These are phyloP conservation scores for Dendrobium huoshanense DNA, from an alignment of 106 monocot genomes.

Conservation along the genomic window DNA sequence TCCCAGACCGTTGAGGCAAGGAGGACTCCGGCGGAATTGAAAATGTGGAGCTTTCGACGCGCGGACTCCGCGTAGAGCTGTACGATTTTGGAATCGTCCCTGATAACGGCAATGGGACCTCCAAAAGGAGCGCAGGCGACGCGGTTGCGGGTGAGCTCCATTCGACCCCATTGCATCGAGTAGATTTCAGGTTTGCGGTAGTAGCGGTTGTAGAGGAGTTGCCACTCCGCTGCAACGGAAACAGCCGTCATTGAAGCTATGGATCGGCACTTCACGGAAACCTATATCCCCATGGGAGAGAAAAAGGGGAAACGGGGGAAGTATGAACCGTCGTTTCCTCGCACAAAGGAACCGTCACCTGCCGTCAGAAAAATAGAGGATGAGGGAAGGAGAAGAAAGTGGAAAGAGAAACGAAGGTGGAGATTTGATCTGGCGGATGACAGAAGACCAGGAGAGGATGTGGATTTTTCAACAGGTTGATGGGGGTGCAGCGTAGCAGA, in stretches of 20 bases:
- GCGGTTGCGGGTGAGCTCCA: conserved; percentile 84
- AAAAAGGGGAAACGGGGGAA: not conserved
- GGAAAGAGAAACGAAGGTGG: not conserved
- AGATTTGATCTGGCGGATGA: not conserved
- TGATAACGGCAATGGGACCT: conserved; percentile 89
- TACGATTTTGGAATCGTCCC: conserved; percentile 97
- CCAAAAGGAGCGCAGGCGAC: conserved; percentile 87
- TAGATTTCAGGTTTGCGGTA: conserved; percentile 79
- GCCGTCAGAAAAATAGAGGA: not conserved
- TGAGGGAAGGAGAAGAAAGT: not conserved
- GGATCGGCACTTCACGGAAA: not conserved
- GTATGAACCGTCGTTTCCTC: not conserved
- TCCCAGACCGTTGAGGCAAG: conserved; percentile 79
- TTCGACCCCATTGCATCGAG: conserved; percentile 57
- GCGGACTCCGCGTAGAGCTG: conserved; percentile 87
- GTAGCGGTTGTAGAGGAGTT: conserved; percentile 86
- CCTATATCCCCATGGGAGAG: not conserved
- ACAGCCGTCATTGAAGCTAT: conserved; percentile 38
- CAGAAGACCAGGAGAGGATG: not conserved
- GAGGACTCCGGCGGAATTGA: conserved; percentile 58
- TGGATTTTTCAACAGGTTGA: not conserved
- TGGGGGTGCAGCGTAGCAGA: too few species aligned
- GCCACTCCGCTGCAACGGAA: conserved; percentile 96
- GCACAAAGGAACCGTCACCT: not conserved
- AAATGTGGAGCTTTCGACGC: conserved; percentile 77